Base-by-base conservation (phyloP, 805 yeast species). In the Suhomyces pyralidae region DNA sequence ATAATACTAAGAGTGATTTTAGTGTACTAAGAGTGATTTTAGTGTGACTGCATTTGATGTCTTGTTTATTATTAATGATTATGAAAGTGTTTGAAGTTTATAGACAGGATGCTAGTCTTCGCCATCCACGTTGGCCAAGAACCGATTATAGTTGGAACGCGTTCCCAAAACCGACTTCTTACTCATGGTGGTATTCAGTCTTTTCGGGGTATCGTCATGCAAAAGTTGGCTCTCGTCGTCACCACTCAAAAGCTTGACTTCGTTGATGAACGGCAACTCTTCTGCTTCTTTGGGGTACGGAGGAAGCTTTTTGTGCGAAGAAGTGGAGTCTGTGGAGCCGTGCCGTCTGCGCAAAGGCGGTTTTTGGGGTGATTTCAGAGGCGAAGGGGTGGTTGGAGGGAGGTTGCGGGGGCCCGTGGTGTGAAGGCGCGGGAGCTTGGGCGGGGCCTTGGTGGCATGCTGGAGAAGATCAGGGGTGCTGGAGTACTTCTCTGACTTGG, bases 81-180 rank as follows among this genome's bases (percentile, higher is more conserved):
- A n/a, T n/a, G n/a, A n/a, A n/a, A n/a, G n/a, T n/a, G n/a, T n/a
- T n/a, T n/a, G n/a, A n/a, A n/a, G n/a, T n/a, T n/a, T n/a, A n/a
- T 20, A 8, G 45, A 19, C 14, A 17, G 46, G 30, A 38, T 38
- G 42, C 24, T 48, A 48, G 19, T 48, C 51, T 5, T 48, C 51
- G 30, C 51, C 60, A 20, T 46, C 44, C 15, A 51, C 74, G 52
- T 68, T 69, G 40, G 73, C 74, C 51, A 74, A 48, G 51, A 75
- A 74, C 55, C 63, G 68, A 46, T 65, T 60, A 61, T 75, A 74
- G 53, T 71, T 71, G 19, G 67, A 69, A 22, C 76, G 59, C 2
- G 79, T 75, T 3, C 77, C 75, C 48, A 75, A 62, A 14, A 75
- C 71, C 2, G 73, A 66, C 49, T 64, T 61, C 52, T 70, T 69